These are phyloP conservation scores for Trichosanthes cucumerina DNA, from an alignment of 306 rosid species.

Conservation along the genomic window DNA sequence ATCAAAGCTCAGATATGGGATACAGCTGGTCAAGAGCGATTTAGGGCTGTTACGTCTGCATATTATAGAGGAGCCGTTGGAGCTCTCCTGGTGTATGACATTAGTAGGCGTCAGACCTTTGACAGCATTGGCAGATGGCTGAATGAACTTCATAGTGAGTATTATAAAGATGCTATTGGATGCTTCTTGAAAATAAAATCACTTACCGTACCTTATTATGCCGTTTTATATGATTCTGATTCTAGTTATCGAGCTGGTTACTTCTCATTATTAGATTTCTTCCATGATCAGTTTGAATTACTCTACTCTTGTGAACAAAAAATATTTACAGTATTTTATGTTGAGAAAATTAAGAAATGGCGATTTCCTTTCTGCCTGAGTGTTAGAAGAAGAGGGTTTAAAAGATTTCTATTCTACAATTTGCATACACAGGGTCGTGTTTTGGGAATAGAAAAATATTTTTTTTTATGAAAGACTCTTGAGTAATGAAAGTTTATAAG, in stretches of 20 bases:
- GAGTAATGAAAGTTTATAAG: background rate
- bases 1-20: slow-evolving; percentile 92
- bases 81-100: slow-evolving; percentile 78
- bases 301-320: background rate
- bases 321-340: background rate
- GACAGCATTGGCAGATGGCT: slow-evolving; percentile 87
- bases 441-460: background rate
- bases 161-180: background rate
- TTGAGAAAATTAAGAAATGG: background rate
- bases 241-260: background rate
- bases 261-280: background rate
- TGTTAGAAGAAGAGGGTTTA: background rate
- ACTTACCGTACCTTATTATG: background rate
- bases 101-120: slow-evolving; percentile 76
- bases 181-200: background rate
- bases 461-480: background rate
- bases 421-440: background rate
- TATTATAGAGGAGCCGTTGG: slow-evolving; percentile 90
- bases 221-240: background rate
- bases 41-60: slow-evolving; percentile 90
- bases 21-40: slow-evolving; percentile 90
- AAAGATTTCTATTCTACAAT: background rate
- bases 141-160: slow-evolving; percentile 80
- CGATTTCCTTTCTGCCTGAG: background rate
- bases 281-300: background rate